Conservation (phyloP, 2,329 filamentous ascomycete genomes). For the Lojkania enalia region DNA sequence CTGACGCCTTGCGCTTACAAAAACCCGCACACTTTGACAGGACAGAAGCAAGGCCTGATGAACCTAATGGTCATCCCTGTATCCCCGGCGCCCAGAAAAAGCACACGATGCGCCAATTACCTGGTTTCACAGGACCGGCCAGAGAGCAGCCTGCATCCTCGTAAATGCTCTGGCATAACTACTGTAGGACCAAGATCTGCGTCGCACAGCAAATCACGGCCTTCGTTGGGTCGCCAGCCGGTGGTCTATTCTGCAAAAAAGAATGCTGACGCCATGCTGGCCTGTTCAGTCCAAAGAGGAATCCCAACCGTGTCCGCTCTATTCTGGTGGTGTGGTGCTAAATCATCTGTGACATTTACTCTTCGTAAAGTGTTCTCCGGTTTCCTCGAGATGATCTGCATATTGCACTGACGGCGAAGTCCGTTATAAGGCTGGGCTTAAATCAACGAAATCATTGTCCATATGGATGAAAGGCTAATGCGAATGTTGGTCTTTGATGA, state of each 20-base stretch:
- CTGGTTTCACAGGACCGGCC: no score
- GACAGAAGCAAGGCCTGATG: not conserved
- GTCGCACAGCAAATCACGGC: no score
- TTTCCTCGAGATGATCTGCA: not conserved
- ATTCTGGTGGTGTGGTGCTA: not conserved
- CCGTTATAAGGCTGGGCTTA: not conserved
- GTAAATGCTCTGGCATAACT: no score
- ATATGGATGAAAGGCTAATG: not conserved
- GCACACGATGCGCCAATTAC: no score
- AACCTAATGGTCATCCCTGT: not conserved
- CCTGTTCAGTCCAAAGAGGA: not conserved
- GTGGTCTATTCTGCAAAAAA: no score
- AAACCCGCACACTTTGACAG: no score
- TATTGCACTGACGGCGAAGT: not conserved
- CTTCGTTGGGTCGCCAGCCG: no score
- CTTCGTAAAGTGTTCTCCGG: not conserved
- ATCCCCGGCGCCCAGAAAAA: no score
- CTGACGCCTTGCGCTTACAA: no score
- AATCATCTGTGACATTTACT: not conserved
- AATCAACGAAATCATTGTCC: not conserved
- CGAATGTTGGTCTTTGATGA: constrained; percentile 16
- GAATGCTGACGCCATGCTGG: constrained; percentile 54
- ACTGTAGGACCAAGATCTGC: no score
- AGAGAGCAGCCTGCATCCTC: no score
- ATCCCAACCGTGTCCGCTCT: not conserved